Percentiles rank a stretch among this genome's conserved stretches.
Conservation (phyloP, 2,329 filamentous ascomycete genomes). For the Ophiostoma himal-ulmi region DNA sequence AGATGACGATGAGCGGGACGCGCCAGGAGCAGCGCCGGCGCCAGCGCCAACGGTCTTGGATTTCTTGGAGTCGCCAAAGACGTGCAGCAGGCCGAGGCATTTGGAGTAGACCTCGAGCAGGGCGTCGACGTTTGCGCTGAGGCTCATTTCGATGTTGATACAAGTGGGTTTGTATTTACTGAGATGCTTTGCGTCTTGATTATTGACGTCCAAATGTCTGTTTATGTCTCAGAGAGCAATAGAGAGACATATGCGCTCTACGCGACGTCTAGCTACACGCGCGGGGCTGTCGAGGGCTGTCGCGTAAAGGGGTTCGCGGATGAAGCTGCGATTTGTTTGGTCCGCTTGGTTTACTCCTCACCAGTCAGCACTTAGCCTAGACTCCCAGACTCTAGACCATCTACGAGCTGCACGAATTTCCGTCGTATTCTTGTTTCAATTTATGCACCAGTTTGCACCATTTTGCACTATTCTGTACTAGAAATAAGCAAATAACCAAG, state of each 20-base stretch:
- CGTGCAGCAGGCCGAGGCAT: constrained; percentile 34
- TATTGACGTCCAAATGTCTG: too few species aligned
- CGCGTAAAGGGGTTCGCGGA: background rate
- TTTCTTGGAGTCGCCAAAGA: constrained; percentile 18
- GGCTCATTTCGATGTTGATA: constrained; percentile 30
- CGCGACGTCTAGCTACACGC: background rate
- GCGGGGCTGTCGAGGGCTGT: background rate
- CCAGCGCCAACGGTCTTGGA: background rate
- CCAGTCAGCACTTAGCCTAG: background rate
- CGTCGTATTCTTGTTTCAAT: too few species aligned
- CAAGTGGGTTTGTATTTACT: too few species aligned
- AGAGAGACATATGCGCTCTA: background rate
- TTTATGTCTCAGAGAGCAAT: too few species aligned
- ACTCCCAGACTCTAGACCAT: too few species aligned
- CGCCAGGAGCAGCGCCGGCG: too few species aligned
- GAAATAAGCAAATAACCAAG: background rate
- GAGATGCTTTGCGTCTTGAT: too few species aligned
- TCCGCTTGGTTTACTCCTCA: background rate
- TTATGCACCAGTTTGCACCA: background rate
- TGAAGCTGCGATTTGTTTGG: constrained; percentile 5
- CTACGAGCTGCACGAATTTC: too few species aligned
- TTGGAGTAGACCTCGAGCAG: constrained; percentile 45
- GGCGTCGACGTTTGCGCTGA: constrained; percentile 40
- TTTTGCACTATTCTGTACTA: background rate
- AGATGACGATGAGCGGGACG: background rate